Evolutionary conservation across 1,139 yeast species (phyloP).

Genomic region (Protomyces pachydermus): DNA sequence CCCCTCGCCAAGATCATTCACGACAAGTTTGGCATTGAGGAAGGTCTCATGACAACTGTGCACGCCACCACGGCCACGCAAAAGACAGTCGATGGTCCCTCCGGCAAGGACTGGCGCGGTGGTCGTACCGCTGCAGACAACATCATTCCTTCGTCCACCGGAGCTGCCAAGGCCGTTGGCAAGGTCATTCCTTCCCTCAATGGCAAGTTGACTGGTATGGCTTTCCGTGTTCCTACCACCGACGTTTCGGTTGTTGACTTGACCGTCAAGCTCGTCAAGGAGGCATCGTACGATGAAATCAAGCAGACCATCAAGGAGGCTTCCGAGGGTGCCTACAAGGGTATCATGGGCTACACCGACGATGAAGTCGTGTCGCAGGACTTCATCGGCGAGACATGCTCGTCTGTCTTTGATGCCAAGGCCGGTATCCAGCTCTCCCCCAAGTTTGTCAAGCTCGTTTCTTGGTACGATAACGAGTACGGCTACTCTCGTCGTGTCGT

Average conservation of each 20-base stretch:
- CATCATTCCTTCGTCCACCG: conserved; percentile 85
- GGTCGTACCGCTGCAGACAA: conserved; percentile 88
- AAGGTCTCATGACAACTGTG: conserved; percentile 87
- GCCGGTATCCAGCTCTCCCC: conserved; percentile 82
- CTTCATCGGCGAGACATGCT: conserved; percentile 71
- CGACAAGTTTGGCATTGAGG: conserved; percentile 74
- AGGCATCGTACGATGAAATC: conserved; percentile 71
- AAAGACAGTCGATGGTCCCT: conserved; percentile 87
- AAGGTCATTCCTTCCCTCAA: conserved; percentile 81
- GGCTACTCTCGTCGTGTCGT: conserved; percentile 92
- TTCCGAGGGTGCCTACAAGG: conserved; percentile 65
- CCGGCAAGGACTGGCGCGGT: conserved; percentile 93
- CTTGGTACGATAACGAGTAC: conserved; percentile 89
- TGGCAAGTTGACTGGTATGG: conserved; percentile 86
- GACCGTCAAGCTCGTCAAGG: conserved; percentile 63
- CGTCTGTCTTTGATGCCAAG: conserved; percentile 77
- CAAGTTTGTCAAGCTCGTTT: conserved; percentile 75
- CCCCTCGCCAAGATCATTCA: conserved; percentile 80
- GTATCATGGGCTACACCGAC: conserved; percentile 75
- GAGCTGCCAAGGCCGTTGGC: conserved; percentile 93
- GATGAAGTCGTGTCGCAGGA: conserved; percentile 83
- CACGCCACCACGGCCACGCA: conserved; percentile 89
- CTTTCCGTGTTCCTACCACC: conserved; percentile 81
- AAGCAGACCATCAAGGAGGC: conserved; percentile 65
- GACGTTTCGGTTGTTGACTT: conserved; percentile 78